phyloP scores from a whole-genome alignment of 768 basidiomycete species.

The Auricularia auricula-judae region DNA sequence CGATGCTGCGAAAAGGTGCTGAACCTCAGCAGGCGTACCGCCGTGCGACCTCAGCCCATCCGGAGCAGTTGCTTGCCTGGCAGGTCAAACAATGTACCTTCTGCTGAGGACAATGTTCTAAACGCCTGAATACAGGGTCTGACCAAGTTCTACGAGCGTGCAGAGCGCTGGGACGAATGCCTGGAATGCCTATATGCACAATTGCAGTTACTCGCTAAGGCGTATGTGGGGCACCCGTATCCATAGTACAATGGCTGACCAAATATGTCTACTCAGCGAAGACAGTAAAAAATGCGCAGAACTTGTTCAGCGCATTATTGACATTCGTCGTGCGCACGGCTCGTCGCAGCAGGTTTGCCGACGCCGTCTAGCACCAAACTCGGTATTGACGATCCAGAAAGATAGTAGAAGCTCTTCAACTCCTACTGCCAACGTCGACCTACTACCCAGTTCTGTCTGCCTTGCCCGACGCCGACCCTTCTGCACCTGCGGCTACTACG shows the following conservation, averaged over 20 bases:
- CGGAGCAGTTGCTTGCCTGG: constrained; percentile 68
- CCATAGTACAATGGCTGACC: background rate
- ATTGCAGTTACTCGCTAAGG: constrained; percentile 44
- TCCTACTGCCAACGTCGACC: constrained; percentile 66
- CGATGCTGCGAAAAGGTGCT: background rate
- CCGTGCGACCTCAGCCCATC: constrained; percentile 61
- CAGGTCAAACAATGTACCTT: constrained; percentile 42
- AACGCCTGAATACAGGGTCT: constrained; percentile 44
- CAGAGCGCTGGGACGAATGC: constrained; percentile 46
- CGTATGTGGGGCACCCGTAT: constrained; percentile 29
- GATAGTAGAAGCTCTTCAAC: constrained; percentile 55
- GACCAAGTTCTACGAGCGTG: constrained; percentile 58
- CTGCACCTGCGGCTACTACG: constrained; percentile 55
- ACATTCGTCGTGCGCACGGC: constrained; percentile 49
- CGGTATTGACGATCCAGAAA: constrained; percentile 33
- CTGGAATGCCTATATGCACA: constrained; percentile 42
- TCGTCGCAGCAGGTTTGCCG: constrained; percentile 43
- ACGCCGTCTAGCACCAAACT: background rate
- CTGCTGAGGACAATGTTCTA: constrained; percentile 1
- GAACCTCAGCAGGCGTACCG: constrained; percentile 43
- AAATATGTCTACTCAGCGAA: constrained; percentile 30
- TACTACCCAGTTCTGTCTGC: constrained; percentile 48
- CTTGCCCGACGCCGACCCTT: constrained; percentile 67
- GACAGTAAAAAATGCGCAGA: constrained; percentile 77
- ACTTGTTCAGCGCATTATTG: constrained; percentile 64